Evolutionary conservation across 805 yeast species (phyloP).

Genomic region (Naumovozyma baii): DNA sequence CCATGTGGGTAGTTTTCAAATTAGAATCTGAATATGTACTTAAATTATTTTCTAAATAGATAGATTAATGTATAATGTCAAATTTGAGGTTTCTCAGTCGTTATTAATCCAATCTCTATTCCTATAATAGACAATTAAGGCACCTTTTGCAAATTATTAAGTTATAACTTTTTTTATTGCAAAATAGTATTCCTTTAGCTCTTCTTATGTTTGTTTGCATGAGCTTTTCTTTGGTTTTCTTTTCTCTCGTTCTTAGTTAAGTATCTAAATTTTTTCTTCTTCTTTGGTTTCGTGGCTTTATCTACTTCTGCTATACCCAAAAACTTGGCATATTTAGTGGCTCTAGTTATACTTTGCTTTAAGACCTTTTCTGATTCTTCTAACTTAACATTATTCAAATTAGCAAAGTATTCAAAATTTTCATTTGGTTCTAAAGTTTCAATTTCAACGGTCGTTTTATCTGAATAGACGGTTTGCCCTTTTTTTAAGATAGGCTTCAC

Average conservation of each 20-base stretch:
- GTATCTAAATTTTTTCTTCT: conserved; percentile 78
- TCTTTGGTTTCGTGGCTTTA: conserved; percentile 20
- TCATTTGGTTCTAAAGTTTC: conserved; percentile 41
- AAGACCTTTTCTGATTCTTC: conserved; percentile 58
- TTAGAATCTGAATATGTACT: conserved; percentile 61
- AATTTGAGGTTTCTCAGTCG: neutral
- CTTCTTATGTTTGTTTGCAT: conserved; percentile 27
- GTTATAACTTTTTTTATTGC: too few species aligned
- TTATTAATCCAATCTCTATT: too few species aligned
- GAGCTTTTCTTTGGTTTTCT: conserved; percentile 41
- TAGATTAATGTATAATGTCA: neutral
- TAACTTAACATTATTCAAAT: conserved; percentile 63
- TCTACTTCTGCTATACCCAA: conserved; percentile 40
- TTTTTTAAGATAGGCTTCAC: conserved; percentile 29
- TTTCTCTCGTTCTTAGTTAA: conserved; percentile 73
- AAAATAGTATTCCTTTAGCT: neutral
- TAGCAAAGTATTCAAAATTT: conserved; percentile 51
- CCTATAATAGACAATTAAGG: too few species aligned
- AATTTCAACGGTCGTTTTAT: conserved; percentile 37
- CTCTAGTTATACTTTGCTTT: conserved; percentile 64
- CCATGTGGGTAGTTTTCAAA: conserved; percentile 82
- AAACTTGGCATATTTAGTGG: conserved; percentile 70
- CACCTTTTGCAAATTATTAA: neutral
- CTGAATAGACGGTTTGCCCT: conserved; percentile 24
- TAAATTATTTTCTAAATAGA: conserved; percentile 2